Evolutionary conservation across 208 protist species (phyloP), one percentile per base, ranked within the genome.

Genomic region (Phytomonas francai): DNA sequence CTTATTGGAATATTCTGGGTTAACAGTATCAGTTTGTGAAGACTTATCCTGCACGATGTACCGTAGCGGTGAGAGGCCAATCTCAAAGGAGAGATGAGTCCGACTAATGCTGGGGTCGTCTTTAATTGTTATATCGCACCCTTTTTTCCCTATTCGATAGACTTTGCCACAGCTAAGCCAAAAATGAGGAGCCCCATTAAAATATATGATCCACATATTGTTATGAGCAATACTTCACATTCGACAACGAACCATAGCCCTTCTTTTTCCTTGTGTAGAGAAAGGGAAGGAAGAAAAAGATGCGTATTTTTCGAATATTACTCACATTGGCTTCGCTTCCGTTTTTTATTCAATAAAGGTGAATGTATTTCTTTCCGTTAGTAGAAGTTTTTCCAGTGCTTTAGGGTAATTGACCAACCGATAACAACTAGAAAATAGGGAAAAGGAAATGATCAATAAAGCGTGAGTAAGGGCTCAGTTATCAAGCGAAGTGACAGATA

Each of bases 191-290:
- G 69, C 45, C 19, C 70, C 74, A 11, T 89, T 70, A 8, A 88
- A 85, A 57, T 84, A 91, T 3, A 95, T 81, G 56, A 95, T 77
- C 87, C 89, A 95, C 89, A 95, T 94, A 3, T 66, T 69, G 12
- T 22, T 7, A 12, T 4, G 25, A 5, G 19, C 28, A 28, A 25
- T 16, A 8, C 39, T 9, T 49, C 39, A 49, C 39, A 22, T 49
- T 49, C 16, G 16, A 1, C 4, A 22, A 49, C 3, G 1, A 49
- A 22, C 39, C 16, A 3, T 6, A 49, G 14, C 6, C 39, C 14
- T 11, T 34, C 34, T 39, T n/a, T 34, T 57, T 9, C 39, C 11
- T 29, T 65, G 65, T 69, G 66, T 12, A 63, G 58, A 8, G 16
- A 62, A 62, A 62, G 31, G 3, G 34, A 62, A 62, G n/a, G 56